Evolutionary conservation across 495 filamentous ascomycete species (phyloP).

Genomic region (Tuber borchii): DNA sequence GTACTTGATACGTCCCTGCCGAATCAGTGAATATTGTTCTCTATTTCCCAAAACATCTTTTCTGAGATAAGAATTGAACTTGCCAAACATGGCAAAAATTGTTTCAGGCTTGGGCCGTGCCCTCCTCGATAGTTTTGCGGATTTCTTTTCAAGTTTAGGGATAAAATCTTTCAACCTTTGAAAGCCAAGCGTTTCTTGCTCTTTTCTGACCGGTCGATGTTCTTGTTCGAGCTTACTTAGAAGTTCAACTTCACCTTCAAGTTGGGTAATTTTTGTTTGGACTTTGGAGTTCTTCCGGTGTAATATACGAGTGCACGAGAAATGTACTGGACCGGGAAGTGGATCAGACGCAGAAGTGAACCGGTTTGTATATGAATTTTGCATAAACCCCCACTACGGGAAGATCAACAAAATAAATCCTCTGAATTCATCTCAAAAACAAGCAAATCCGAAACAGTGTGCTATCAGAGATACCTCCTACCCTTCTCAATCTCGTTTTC

Average conservation of each 20-base stretch:
- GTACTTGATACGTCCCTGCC: constrained; percentile 20
- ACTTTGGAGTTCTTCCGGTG: not conserved
- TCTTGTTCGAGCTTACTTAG: not conserved
- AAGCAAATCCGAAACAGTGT: no score
- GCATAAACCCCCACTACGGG: no score
- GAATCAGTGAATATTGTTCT: constrained; percentile 17
- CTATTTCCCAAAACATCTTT: constrained; percentile 11
- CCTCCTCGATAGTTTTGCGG: no score
- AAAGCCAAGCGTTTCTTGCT: constrained; percentile 13
- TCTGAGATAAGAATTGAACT: constrained; percentile 16
- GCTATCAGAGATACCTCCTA: no score
- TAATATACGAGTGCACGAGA: no score
- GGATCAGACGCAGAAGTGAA: no score
- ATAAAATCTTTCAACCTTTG: constrained; percentile 15
- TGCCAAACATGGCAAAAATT: constrained; percentile 9
- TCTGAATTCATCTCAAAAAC: no score
- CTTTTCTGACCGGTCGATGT: not conserved
- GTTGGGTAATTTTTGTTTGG: not conserved
- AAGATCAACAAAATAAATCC: no score
- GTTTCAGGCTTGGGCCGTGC: no score
- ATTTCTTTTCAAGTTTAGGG: constrained; percentile 21
- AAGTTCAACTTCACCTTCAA: not conserved
- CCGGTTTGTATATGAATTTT: no score
- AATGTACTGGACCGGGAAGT: no score
- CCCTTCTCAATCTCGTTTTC: no score